Evolutionary conservation across 2,329 filamentous ascomycete genomes (phyloP).

Genomic region (Sporothrix euskadiensis): DNA sequence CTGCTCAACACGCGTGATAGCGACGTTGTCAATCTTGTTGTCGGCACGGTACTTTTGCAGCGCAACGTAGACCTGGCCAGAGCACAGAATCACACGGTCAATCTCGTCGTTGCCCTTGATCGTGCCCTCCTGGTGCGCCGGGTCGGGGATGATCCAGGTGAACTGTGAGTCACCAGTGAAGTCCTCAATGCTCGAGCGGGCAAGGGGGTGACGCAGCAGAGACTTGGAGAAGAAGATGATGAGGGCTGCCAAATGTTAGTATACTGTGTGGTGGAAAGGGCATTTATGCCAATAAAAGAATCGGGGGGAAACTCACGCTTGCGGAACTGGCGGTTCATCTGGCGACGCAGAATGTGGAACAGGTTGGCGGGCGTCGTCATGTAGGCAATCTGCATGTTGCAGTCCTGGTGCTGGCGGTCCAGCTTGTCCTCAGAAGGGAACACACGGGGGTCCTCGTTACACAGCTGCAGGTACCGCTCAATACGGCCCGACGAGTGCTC

Average conservation of each 20-base stretch:
- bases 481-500: slow-evolving; percentile 98
- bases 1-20: slow-evolving; percentile 94
- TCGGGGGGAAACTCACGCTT: slow-evolving; percentile 70
- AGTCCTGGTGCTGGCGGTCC: slow-evolving; percentile 96
- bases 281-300: background rate
- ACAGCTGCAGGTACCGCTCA: slow-evolving; percentile 95
- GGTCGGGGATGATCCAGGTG: slow-evolving; percentile 92
- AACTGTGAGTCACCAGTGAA: slow-evolving; percentile 92
- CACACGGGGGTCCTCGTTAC: slow-evolving; percentile 93
- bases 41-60: slow-evolving; percentile 88
- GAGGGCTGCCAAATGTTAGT: slow-evolving; percentile 59
- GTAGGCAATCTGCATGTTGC: slow-evolving; percentile 98
- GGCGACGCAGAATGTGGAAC: slow-evolving; percentile 93
- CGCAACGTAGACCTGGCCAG: slow-evolving; percentile 89
- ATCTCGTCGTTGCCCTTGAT: slow-evolving; percentile 84
- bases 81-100: slow-evolving; percentile 90
- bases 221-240: slow-evolving; percentile 99
- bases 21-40: slow-evolving; percentile 84
- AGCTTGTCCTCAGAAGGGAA: slow-evolving; percentile 89
- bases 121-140: slow-evolving; percentile 72
- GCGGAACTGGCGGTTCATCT: slow-evolving; percentile 99
- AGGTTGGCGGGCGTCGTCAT: slow-evolving; percentile 95
- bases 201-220: slow-evolving; percentile 88
- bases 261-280: background rate
- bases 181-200: slow-evolving; percentile 85